These are phyloP conservation scores for Lobosporangium transversale DNA, from an alignment of 192 early-diverging fungal genomes.

Conservation along the genomic window DNA sequence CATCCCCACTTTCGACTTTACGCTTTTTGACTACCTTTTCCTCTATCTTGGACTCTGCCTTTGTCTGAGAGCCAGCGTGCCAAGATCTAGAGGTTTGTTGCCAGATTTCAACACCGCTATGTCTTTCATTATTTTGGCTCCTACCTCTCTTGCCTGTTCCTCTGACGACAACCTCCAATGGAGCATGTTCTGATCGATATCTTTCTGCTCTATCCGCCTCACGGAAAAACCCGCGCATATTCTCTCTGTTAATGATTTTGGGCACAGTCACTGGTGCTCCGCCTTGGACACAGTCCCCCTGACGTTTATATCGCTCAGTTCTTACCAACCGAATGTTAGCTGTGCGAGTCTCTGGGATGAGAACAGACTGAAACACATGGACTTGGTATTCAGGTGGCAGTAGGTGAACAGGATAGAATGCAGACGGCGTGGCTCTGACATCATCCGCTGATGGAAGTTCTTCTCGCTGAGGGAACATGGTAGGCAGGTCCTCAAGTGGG, in stretches of 20 bases:
- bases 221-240: conserved; percentile 23
- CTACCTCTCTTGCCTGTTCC: too few species aligned
- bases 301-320: conserved; percentile 31
- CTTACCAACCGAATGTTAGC: conserved; percentile 24
- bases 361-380: conserved; percentile 31
- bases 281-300: conserved; percentile 26
- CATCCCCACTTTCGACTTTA: too few species aligned
- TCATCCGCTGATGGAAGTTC: conserved; percentile 4
- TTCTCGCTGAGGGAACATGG: background rate
- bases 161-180: too few species aligned
- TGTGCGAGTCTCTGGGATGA: conserved; percentile 20
- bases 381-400: conserved; percentile 31
- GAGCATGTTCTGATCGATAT: too few species aligned
- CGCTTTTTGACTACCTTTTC: too few species aligned
- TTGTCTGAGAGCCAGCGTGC: too few species aligned
- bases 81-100: too few species aligned
- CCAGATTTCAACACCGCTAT: too few species aligned
- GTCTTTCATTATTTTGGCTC: too few species aligned
- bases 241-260: conserved; percentile 18
- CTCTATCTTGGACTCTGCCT: too few species aligned
- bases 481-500: background rate
- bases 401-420: conserved; percentile 19
- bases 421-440: conserved; percentile 8
- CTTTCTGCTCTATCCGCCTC: conserved; percentile 8
- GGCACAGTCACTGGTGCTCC: conserved; percentile 29